Conservation (phyloP, 257 asterid species). For the Nicotiana tomentosiformis region DNA sequence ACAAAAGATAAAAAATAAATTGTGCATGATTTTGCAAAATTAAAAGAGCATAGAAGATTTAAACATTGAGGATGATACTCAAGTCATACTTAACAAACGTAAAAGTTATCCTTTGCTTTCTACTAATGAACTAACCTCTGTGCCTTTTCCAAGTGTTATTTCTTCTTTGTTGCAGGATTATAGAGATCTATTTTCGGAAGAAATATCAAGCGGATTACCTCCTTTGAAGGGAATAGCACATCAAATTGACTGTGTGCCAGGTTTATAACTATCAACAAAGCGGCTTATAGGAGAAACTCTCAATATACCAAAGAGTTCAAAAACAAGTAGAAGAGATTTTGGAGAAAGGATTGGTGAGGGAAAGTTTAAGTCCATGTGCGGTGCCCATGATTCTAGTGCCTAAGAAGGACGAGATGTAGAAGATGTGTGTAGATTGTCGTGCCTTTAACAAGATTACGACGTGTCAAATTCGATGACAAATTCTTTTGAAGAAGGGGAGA, state of each 20-base stretch:
- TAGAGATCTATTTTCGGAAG: neutral
- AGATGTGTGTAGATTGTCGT: neutral
- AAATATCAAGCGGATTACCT: neutral
- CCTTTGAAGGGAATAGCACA: neutral
- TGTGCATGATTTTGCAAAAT: too few relatives aligned
- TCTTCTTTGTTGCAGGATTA: neutral
- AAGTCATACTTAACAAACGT: neutral
- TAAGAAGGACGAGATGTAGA: too few relatives aligned
- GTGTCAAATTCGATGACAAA: too few relatives aligned
- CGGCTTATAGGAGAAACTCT: neutral
- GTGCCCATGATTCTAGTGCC: too few relatives aligned
- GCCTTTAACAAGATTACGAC: neutral
- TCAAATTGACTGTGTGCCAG: neutral
- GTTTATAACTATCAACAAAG: neutral
- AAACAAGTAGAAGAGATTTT: neutral
- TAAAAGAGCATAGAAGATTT: too few relatives aligned
- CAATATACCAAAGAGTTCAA: neutral
- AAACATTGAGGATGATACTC: neutral
- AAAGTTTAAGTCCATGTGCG: too few relatives aligned
- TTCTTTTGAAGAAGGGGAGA: too few relatives aligned
- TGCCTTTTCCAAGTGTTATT: neutral
- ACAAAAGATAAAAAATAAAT: too few relatives aligned
- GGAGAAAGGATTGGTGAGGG: too few relatives aligned
- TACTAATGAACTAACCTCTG: neutral
- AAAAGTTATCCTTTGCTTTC: neutral